Base-by-base conservation (phyloP, 2,329 filamentous ascomycete species). In the Fusarium dimerum region DNA sequence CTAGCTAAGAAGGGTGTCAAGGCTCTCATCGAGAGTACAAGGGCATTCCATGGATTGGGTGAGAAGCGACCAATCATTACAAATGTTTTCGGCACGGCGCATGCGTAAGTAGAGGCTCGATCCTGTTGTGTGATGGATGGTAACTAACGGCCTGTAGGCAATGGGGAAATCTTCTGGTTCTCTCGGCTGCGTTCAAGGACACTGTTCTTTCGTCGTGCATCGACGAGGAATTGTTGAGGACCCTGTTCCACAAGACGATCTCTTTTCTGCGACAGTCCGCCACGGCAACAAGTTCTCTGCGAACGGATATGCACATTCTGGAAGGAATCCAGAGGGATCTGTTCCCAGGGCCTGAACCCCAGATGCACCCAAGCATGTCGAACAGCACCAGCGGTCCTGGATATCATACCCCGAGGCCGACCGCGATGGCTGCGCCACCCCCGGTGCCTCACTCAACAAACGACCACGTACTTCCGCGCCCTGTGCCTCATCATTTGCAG, bases 101-200 rank as follows among this genome's bases (percentile, higher is more conserved):
- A 97, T 78, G 92, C 93, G 90, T 96, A 89, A 84, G 90, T 85
- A 47, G 12, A 36, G 2, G 38, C 30, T 17, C 32, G 13, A 43
- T 49, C 16, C 12, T 2, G 10, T 29, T 7, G 43, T 13, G 11
- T 5, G n/a, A 3, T 29, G 2, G n/a, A 3, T 29, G 2, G 38
- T 38, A 43, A 45, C 63, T 67, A 17, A 26, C 7, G 20, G 18
- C 32, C 16, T 30, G 6, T 57, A 96, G 92, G 6, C 94, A 99
- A 90, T 99, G 95, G 77, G 93, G 94, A 52, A 97, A 97, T 68
- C 84, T 97, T 66, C 78, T 97, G 45, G 90, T 95, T n/a, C 82
- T 99, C 3, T 85, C 90, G 26, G 92, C 93, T 2, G 89, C 88
- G 4, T 92, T 85, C 71, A 82, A 80, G 56, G 89, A 93, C 43